phyloP scores from a whole-genome alignment of 2,329 filamentous ascomycete species.

The Fusarium compactum region DNA sequence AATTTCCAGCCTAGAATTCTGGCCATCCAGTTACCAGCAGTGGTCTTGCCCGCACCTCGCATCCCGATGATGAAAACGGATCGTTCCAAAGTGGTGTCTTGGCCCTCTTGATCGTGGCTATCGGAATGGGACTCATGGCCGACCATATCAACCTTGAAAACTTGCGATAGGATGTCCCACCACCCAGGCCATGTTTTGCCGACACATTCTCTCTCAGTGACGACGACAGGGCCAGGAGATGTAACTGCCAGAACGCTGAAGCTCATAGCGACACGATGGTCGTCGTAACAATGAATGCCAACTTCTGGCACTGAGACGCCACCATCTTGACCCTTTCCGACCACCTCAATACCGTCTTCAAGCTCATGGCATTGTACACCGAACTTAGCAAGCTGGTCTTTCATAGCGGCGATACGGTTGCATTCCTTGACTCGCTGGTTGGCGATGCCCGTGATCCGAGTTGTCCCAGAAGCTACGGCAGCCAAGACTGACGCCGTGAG shows the following conservation, averaged over 20 bases:
- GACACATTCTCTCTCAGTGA: constrained; percentile 91
- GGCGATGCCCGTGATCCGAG: constrained; percentile 91
- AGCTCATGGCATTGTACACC: constrained; percentile 87
- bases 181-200: constrained; percentile 99
- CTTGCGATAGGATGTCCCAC: constrained; percentile 89
- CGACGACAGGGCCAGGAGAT: constrained; percentile 76
- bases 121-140: constrained; percentile 71
- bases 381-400: constrained; percentile 92
- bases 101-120: constrained; percentile 25
- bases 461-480: constrained; percentile 85
- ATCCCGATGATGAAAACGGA: constrained; percentile 97
- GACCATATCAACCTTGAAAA: constrained; percentile 81
- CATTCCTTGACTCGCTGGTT: constrained; percentile 99
- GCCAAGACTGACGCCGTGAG: constrained; percentile 93
- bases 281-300: constrained; percentile 92
- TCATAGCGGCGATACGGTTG: constrained; percentile 96
- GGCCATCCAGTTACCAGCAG: constrained; percentile 87
- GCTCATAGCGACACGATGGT: constrained; percentile 98
- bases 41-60: constrained; percentile 97
- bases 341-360: constrained; percentile 90
- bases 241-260: constrained; percentile 89
- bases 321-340: constrained; percentile 62
- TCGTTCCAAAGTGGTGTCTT: constrained; percentile 54
- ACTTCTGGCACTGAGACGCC: constrained; percentile 67
- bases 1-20: constrained; percentile 80